phyloP scores from a whole-genome alignment of 192 early-diverging fungal species.

The Entomortierella lignicola region DNA sequence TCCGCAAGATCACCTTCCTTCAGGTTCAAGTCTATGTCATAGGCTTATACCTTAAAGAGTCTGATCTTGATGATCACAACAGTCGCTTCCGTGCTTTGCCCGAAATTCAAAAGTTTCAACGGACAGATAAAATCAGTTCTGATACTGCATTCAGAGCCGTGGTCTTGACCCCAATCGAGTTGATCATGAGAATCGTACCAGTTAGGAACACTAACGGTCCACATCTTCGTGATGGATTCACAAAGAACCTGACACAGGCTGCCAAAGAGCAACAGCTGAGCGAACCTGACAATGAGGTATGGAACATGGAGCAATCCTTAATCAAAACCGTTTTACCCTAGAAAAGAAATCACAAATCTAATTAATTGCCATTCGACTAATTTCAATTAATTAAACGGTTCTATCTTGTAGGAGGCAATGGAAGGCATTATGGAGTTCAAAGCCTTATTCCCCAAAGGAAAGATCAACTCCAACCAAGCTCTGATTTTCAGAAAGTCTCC shows the following conservation, averaged over 20 bases:
- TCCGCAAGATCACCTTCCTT: conserved; percentile 64
- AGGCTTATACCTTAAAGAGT: conserved; percentile 60
- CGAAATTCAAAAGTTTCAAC: conserved; percentile 60
- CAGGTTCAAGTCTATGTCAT: conserved; percentile 66
- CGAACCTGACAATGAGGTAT: conserved; percentile 56
- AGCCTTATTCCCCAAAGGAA: conserved; percentile 58
- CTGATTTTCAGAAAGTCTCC: conserved; percentile 57
- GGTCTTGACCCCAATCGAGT: conserved; percentile 18
- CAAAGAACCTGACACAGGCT: conserved; percentile 55
- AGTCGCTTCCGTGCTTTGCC: conserved; percentile 41
- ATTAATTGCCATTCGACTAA: too few relatives aligned
- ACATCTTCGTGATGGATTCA: conserved; percentile 70
- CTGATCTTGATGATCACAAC: conserved; percentile 58
- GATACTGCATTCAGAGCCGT: conserved; percentile 27
- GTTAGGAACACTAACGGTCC: conserved; percentile 60
- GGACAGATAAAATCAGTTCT: conserved; percentile 37
- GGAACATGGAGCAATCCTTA: too few relatives aligned
- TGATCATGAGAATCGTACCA: conserved; percentile 48
- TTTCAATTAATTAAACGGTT: background rate
- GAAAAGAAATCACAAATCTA: too few relatives aligned
- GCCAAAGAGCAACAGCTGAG: conserved; percentile 53
- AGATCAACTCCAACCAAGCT: conserved; percentile 57
- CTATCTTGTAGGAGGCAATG: conserved; percentile 53
- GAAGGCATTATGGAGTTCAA: conserved; percentile 65
- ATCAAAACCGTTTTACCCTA: too few relatives aligned